Base-by-base conservation (phyloP, 768 basidiomycete species). In the Amanita molliuscula region DNA sequence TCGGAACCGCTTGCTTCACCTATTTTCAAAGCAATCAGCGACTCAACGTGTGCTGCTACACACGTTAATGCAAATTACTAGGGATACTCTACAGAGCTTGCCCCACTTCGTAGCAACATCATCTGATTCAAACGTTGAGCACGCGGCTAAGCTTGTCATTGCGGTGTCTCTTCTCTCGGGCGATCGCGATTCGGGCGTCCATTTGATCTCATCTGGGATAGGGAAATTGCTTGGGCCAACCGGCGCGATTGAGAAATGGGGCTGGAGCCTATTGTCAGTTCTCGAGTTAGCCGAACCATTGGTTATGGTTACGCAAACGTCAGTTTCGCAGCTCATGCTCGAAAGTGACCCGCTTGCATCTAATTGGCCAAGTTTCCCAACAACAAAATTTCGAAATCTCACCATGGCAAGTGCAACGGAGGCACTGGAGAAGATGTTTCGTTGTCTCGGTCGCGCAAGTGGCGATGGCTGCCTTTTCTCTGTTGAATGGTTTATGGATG, bases 241-340 rank as follows among this genome's bases (percentile, higher is more conserved):
- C 0, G 90, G 91, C 5, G 84, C 87, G 0, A 79, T 96, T 15
- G 91, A 96, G 58, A 82, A 82, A 62, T 98, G 93, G 95, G 88
- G 91, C 3, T 92, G 87, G 84, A 77, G 78, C 43, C 60, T 99
- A 3, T 72, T 98, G 25, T 77, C 79, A 0, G 88, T 85, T n/a
- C 67, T 97, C 34, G 83, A 91, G 56, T 79, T 98, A 50, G 67
- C 63, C 2, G 70, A 72, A 54, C 84, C 76, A n/a, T 64, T 70
- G 6, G 62, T 79, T 44, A 64, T 69, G 5, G 61, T 77, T 9
- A 70, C 76, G 11, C 66, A 69, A 48, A 65, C 72, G 3, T 73
- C 80, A 3, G 63, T 70, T 2, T 76, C 74, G 0, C 79, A 75
- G 48, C 65, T 81, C 18, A 70, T 79, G 64, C 69, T 88, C 9